Evolutionary conservation across 2,329 filamentous ascomycete species (phyloP).

Genomic region (Cylindrodendrum hubeiense): DNA sequence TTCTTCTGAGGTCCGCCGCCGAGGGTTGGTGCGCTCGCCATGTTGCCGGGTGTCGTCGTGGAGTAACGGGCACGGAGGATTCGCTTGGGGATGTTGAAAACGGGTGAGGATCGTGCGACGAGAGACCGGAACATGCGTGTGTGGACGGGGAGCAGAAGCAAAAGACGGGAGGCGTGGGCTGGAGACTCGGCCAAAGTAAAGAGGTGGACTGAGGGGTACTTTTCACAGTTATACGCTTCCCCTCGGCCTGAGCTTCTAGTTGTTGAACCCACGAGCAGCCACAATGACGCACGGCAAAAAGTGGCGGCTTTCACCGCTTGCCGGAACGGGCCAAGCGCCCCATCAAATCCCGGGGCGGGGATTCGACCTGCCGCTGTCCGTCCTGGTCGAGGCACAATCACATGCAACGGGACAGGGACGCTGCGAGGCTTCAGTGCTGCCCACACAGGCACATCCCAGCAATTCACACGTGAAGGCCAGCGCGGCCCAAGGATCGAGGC

Average conservation of each 20-base stretch:
- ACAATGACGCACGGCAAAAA: constrained; percentile 47
- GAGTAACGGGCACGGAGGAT: constrained; percentile 35
- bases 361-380: constrained; percentile 27
- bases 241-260: constrained; percentile 38
- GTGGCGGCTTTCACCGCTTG: constrained; percentile 41
- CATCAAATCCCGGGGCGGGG: constrained; percentile 41
- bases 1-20: constrained; percentile 72
- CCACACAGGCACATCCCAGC: constrained; percentile 8
- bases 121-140: constrained; percentile 42
- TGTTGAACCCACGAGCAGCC: constrained; percentile 46
- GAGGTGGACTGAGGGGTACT: constrained; percentile 40
- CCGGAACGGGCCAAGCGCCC: constrained; percentile 39
- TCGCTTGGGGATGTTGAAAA: constrained; percentile 27
- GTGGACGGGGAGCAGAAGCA: constrained; percentile 1
- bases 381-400: constrained; percentile 42
- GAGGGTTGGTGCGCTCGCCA: constrained; percentile 53
- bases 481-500: constrained; percentile 35
- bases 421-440: background rate
- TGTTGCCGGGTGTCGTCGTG: constrained; percentile 45
- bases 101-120: constrained; percentile 26
- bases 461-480: constrained; percentile 40
- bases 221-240: constrained; percentile 34
- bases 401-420: constrained; percentile 33
- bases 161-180: constrained; percentile 15
- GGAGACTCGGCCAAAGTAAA: constrained; percentile 8